These are phyloP conservation scores for Lepidium aucheri DNA, from an alignment of 345 rosid genomes.

Conservation along the genomic window DNA sequence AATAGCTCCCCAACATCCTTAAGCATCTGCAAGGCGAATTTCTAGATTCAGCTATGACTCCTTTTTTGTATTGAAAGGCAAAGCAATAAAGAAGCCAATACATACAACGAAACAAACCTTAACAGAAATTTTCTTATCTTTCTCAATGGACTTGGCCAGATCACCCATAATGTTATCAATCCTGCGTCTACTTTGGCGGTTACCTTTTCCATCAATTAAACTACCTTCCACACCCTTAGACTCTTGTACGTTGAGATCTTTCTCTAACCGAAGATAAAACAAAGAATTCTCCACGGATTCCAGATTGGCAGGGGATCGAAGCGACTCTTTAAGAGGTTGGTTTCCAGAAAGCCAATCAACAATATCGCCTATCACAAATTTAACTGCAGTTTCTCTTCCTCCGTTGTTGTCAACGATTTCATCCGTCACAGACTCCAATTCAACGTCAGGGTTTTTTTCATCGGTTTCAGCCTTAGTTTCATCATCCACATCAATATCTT, in stretches of 20 bases:
- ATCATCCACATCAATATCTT: slow-evolving; percentile 54
- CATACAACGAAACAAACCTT: slow-evolving; percentile 46
- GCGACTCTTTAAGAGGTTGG: slow-evolving; percentile 40
- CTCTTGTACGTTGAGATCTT: slow-evolving; percentile 37
- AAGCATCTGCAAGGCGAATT: slow-evolving; percentile 50
- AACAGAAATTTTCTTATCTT: slow-evolving; percentile 81
- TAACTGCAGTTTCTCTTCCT: slow-evolving; percentile 58
- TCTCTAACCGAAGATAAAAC: slow-evolving; percentile 69
- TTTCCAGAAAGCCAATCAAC: slow-evolving; percentile 49
- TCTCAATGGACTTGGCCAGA: slow-evolving; percentile 73
- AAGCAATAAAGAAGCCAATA: background rate
- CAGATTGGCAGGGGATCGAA: slow-evolving; percentile 73
- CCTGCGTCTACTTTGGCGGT: slow-evolving; percentile 53
- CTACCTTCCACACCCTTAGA: slow-evolving; percentile 38
- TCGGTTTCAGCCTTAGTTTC: slow-evolving; percentile 48
- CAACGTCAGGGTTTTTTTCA: slow-evolving; percentile 44
- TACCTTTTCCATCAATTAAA: slow-evolving; percentile 44
- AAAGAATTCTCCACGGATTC: slow-evolving; percentile 46
- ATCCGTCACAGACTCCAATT: slow-evolving; percentile 34
- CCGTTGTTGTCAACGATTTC: slow-evolving; percentile 48
- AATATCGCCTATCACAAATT: slow-evolving; percentile 73
- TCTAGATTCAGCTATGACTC: background rate
- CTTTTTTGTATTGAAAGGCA: background rate
- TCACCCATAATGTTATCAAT: slow-evolving; percentile 63
- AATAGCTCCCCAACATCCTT: slow-evolving; percentile 77